A percentile compares a stretch with the other conserved stretches of the same genome.
phyloP scores from a whole-genome alignment of 768 basidiomycete genomes.

The Trametes gibbosa region DNA sequence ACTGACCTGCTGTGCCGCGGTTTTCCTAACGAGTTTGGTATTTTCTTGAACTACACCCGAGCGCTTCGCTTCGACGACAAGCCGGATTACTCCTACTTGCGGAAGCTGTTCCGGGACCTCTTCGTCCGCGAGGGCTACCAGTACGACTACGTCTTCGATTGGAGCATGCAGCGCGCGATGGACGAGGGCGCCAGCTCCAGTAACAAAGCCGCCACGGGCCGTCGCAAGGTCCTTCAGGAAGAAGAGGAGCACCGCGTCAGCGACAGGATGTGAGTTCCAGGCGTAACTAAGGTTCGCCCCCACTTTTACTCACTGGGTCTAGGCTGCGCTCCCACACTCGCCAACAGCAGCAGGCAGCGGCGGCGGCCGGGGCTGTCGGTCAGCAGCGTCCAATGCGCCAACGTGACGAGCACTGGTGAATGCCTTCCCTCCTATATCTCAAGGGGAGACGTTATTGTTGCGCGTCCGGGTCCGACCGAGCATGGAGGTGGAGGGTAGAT shows the following conservation, averaged over 20 bases:
- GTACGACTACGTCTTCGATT: conserved; percentile 99
- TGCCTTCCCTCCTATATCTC: conserved; percentile 12
- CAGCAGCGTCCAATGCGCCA: conserved; percentile 44
- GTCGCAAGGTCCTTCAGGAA: conserved; percentile 81
- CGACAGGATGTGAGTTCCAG: conserved; percentile 71
- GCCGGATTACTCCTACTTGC: conserved; percentile 98
- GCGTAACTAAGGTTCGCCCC: conserved; percentile 21
- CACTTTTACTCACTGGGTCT: conserved; percentile 19
- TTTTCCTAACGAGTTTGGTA: conserved; percentile 99
- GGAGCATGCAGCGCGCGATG: conserved; percentile 84
- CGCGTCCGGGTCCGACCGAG: conserved; percentile 47
- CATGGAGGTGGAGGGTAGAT: conserved; percentile 44
- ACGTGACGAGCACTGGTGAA: conserved; percentile 50
- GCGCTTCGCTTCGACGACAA: conserved; percentile 99
- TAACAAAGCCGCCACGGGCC: conserved; percentile 60
- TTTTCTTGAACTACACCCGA: conserved; percentile 98
- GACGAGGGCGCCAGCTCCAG: conserved; percentile 61
- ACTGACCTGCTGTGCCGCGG: conserved; percentile 96
- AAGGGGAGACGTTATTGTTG: conserved; percentile 30
- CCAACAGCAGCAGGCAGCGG: conserved; percentile 59
- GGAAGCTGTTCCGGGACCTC: conserved; percentile 98
- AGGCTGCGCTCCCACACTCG: conserved; percentile 89
- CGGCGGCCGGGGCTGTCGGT: conserved; percentile 46
- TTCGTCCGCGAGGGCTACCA: conserved; percentile 98
- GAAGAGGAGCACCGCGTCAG: conserved; percentile 81